Base-by-base conservation (phyloP, 2,329 filamentous ascomycete species). In the Paracorniculantispora psalliotae region DNA sequence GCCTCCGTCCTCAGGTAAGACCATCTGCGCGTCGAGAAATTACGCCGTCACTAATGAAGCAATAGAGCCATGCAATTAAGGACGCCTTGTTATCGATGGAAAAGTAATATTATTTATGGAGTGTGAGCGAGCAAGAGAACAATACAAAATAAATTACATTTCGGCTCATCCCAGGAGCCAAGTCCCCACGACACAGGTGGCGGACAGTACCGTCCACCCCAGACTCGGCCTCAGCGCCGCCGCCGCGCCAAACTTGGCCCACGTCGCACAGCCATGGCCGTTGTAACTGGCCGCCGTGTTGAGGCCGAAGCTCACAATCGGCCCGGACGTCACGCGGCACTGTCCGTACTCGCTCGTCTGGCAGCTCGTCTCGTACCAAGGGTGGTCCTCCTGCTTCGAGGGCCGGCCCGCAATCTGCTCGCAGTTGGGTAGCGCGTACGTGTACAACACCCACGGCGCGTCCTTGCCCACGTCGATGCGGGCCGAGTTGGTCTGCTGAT, bases 361-460 rank as follows among this genome's bases (percentile, higher is more conserved):
- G 51, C 60, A 61, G 46, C 60, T 61, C 23, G 56, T 50, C 30
- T 59, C 39, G 39, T 30, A 59, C 56, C 56, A 59, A 4, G 60
- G 59, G 44, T 35, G 28, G 12, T n/a, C 51, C 13, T 43, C n/a
- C 23, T 26, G 28, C 43, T 9, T 46, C 26, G 25, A 23, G 2
- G 30, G 43, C 9, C 10, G 17, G 23, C 12, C 44, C 10, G 33
- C 39, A 3, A 54, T 21, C 17, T 61, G 59, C 21, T 46, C 3
- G 49, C 64, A 64, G 39, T 62, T 39, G 7, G 48, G 26, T 26
- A 63, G 59, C 10, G 62, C 59, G 12, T 59, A 65, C 30, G 61
- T 55, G 26, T 60, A 61, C 10, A 64, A 56, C 1, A 62, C 57
- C 64, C 63, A 64, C 2, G 55, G 33, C 12, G 55, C 50, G 2